Conservation (phyloP, 2,329 filamentous ascomycete genomes). For the Saccharata proteae region DNA sequence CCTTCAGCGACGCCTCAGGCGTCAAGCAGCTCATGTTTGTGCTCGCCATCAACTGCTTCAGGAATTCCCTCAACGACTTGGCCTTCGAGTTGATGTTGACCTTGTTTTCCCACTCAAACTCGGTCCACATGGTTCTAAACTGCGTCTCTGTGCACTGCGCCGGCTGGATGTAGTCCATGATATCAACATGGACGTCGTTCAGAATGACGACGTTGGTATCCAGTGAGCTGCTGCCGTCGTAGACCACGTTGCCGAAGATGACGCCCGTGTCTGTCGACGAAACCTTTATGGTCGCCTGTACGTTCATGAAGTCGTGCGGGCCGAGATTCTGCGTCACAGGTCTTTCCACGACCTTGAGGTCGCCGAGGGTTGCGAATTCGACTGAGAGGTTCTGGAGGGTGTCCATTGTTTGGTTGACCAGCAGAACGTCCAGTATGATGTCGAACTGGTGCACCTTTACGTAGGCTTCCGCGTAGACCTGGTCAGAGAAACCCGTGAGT, state of each 20-base stretch:
- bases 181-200: constrained; percentile 95
- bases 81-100: constrained; percentile 99
- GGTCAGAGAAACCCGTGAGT: constrained; percentile 93
- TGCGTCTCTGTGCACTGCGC: constrained; percentile 94
- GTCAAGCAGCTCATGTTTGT: constrained; percentile 99
- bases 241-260: constrained; percentile 97
- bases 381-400: constrained; percentile 95
- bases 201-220: constrained; percentile 96
- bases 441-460: constrained; percentile 99
- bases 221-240: constrained; percentile 82
- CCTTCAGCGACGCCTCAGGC: constrained; percentile 89
- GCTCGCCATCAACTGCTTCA: constrained; percentile 88
- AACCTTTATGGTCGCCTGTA: constrained; percentile 97
- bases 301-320: constrained; percentile 93
- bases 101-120: constrained; percentile 99
- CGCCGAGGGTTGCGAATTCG: constrained; percentile 95
- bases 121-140: constrained; percentile 99
- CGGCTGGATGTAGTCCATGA: constrained; percentile 99
- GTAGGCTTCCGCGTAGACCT: constrained; percentile 97
- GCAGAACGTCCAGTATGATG: constrained; percentile 87
- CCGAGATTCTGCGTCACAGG: constrained; percentile 93
- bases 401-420: constrained; percentile 95
- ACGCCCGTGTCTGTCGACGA: constrained; percentile 94
- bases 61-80: constrained; percentile 80
- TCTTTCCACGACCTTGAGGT: constrained; percentile 93